Percentiles rank a stretch among this genome's conserved stretches.
phyloP scores from a whole-genome alignment of 1,139 yeast genomes.

The Diutina catenulata region DNA sequence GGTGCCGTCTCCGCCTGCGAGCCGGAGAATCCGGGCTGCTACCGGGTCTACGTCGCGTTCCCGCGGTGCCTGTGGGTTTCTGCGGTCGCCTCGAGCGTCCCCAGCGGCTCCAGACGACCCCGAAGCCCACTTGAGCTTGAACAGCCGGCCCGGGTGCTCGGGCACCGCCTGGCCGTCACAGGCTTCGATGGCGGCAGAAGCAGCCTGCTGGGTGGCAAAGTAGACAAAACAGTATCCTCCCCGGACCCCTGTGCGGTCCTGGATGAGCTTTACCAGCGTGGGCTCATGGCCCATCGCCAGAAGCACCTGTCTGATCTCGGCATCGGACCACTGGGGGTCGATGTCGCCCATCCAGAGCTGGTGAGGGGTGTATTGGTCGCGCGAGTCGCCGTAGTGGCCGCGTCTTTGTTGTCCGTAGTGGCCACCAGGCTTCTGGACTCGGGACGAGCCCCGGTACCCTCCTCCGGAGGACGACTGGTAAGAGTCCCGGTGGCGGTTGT shows the following conservation, averaged over 20 bases:
- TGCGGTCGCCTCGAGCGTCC: background rate
- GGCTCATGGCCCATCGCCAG: constrained; percentile 26
- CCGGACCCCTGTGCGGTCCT: constrained; percentile 21
- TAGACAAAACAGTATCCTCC: constrained; percentile 89
- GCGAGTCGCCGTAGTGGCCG: no score
- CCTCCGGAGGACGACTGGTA: no score
- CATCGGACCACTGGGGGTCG: constrained; percentile 79
- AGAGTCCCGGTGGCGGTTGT: no score
- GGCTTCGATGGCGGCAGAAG: constrained; percentile 56
- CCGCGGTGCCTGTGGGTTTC: no score
- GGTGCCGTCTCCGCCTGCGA: background rate
- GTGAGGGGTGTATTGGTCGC: no score
- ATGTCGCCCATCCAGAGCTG: constrained; percentile 92
- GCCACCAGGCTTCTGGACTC: no score
- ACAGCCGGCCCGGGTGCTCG: constrained; percentile 32
- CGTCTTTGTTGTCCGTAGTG: no score
- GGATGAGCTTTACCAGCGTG: constrained; percentile 22
- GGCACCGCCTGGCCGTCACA: constrained; percentile 70
- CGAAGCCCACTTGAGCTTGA: constrained; percentile 81
- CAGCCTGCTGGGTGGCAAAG: constrained; percentile 53
- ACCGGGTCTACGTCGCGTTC: no score
- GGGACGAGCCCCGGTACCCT: no score
- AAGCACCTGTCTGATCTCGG: constrained; percentile 60
- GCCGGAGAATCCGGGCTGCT: background rate
- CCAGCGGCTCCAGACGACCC: constrained; percentile 13